Base-by-base conservation (phyloP, 2,329 filamentous ascomycete species). In the Diatrype stigma region DNA sequence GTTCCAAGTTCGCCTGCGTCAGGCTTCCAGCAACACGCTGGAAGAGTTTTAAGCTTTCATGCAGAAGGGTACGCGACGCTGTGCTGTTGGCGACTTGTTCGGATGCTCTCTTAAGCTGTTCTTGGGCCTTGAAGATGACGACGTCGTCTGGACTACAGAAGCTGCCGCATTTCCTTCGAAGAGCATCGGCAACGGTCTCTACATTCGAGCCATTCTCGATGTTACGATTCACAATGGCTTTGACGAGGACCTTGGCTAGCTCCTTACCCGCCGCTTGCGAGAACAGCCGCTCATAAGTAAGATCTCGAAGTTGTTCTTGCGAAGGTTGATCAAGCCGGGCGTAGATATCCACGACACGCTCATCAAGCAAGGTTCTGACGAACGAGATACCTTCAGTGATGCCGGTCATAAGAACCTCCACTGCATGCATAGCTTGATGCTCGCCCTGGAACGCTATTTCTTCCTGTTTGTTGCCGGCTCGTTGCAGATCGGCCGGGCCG, bases 141-240 rank as follows among this genome's bases (percentile, higher is more conserved):
- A 97, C 94, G 72, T 99, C 94, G 57, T 99, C 93, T 0, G 93
- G 86, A 63, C 92, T 96, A 69, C 94, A 99, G 79, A 99, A 99
- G 70, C 89, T 96, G 55, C 94, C 95, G 61, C 94, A 99, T 61
- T 92, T 84, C 60, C 94, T 81, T 45, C 94, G 83, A 46, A 99
- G 74, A n/a, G 92, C 90, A 69, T 99, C 94, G 0, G 94, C 93
- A 22, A 99, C 91, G 0, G 92, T 96, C 71, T 99, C 95, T 19
- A 99, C 93, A 56, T 97, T 99, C 4, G 92, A 93, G 10, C 95
- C 94, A 63, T 90, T 96, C 51, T 93, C 89, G 61, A 99, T 99
- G 68, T 96, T 99, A 63, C 92, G 86, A 68, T 97, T 97, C 49
- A 99, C 94, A 63, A 99, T 97, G 1, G 93, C 91, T 69, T 97